Evolutionary conservation across 768 basidiomycete genomes (phyloP).

Genomic region (Gymnopilus junonius): DNA sequence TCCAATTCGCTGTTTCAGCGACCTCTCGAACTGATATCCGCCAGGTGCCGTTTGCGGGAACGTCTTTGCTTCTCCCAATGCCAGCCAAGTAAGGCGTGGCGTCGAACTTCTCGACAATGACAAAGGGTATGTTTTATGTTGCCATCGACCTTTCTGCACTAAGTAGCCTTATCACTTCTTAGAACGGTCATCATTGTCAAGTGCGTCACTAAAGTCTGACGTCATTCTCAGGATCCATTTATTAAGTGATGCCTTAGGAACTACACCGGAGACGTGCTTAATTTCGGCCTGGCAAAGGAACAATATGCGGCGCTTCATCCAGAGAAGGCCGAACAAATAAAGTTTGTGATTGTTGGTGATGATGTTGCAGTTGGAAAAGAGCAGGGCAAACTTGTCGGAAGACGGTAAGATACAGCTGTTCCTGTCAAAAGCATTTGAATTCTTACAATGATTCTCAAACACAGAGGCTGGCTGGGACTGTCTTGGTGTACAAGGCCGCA

Average conservation of each 20-base stretch:
- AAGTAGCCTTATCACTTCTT: background rate
- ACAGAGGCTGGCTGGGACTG: conserved; percentile 83
- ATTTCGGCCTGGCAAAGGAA: conserved; percentile 90
- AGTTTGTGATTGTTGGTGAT: conserved; percentile 85
- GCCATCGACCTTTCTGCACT: background rate
- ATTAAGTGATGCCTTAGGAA: conserved; percentile 52
- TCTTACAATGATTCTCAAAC: background rate
- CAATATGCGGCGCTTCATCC: conserved; percentile 76
- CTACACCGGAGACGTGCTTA: conserved; percentile 89
- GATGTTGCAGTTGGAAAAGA: conserved; percentile 86
- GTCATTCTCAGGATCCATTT: background rate
- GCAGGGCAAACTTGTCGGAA: conserved; percentile 84
- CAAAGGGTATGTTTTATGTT: conserved; percentile 55
- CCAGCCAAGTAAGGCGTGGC: conserved; percentile 80
- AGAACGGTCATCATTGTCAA: conserved; percentile 87
- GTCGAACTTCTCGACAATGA: conserved; percentile 78
- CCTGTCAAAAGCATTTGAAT: conserved; percentile 3
- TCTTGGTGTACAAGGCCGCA: conserved; percentile 89
- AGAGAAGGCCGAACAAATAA: conserved; percentile 66
- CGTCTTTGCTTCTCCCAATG: conserved; percentile 90
- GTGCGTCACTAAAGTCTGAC: conserved; percentile 38
- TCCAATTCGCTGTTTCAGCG: background rate
- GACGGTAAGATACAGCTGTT: conserved; percentile 49
- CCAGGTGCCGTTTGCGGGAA: conserved; percentile 82
- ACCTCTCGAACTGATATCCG: background rate